Percentiles rank a stretch among this genome's conserved stretches.
Evolutionary conservation across 1,284 basidiomycete species (phyloP).

Genomic region (Malassezia sp.): DNA sequence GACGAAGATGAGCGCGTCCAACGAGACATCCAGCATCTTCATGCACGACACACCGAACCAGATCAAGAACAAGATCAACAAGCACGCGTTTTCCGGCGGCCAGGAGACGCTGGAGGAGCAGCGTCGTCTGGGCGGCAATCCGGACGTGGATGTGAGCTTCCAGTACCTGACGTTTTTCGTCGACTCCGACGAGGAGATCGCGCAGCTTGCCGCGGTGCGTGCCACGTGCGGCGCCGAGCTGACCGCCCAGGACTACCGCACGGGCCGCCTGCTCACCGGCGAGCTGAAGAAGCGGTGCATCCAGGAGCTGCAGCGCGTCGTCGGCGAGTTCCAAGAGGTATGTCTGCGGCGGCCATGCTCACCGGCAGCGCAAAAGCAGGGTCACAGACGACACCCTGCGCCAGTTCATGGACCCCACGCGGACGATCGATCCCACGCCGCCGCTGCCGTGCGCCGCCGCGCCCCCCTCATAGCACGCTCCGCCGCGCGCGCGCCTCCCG

Average conservation of each 20-base stretch:
- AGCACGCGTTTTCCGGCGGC: conserved; percentile 50
- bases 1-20: conserved; percentile 96
- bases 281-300: conserved; percentile 89
- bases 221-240: too few species aligned
- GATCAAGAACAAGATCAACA: conserved; percentile 97
- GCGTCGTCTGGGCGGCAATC: conserved; percentile 71
- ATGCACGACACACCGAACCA: conserved; percentile 87
- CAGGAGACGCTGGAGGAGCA: conserved; percentile 87
- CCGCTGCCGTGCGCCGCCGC: conserved; percentile 4
- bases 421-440: conserved; percentile 56
- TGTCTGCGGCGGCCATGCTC: conserved; percentile 8
- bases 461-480: neutral
- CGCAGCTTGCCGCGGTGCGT: conserved; percentile 61
- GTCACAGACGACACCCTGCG: conserved; percentile 68
- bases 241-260: conserved; percentile 87
- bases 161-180: conserved; percentile 96
- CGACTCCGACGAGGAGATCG: conserved; percentile 81
- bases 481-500: neutral
- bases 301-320: conserved; percentile 67
- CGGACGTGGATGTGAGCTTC: conserved; percentile 90
- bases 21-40: conserved; percentile 78
- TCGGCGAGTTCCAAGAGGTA: conserved; percentile 76
- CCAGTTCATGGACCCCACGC: conserved; percentile 69
- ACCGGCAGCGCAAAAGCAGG: conserved; percentile 61
- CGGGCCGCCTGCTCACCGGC: conserved; percentile 75